Evolutionary conservation across 176 grass and related monocot genomes (phyloP), one percentile per base, ranked within the genome.

Genomic region (Phoenix dactylifera): DNA sequence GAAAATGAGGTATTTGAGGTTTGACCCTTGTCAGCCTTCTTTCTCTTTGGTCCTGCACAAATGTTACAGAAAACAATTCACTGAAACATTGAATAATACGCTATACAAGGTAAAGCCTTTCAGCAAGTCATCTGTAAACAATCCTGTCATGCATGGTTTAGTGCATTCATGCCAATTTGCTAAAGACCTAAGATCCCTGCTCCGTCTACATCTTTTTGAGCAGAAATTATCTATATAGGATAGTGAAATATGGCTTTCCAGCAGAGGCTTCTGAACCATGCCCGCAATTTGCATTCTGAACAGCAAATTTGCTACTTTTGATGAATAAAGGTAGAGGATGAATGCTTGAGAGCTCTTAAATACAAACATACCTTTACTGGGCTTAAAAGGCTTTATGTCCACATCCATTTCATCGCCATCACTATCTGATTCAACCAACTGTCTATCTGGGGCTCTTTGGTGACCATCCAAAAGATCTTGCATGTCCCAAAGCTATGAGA

Each of bases 331-430:
- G 29, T 5, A 32, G 29, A 32, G 29, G 29, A 0, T 51, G 5
- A 55, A 70, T 26, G n/a, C 7, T 26, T 3, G 26, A 26, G 26
- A 26, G 26, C 26, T 26, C 3, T 4, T 4, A 55, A 69, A 44
- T 16, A 55, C 18, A 18, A 20, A 20, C 25, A 44, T 64, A 95
- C 90, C 74, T 84, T 74, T 86, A 1, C 65, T 74, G 68, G 84
- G 79, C 32, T 54, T 62, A 54, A 22, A 51, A 23, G 76, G 78
- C 17, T 72, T 73, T 39, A 61, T 65, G 48, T 88, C 93, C 17
- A 88, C 71, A 72, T 97, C 93, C 93, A 97, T 97, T 5, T 55
- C 59, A 18, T 59, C 87, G 2, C 91, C 77, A 4, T 96, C 81
- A 7, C 70, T 72, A 55, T 80, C 83, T 17, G 68, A 29, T 64